Percentiles rank a stretch among this genome's conserved stretches.
Evolutionary conservation across 2,329 filamentous ascomycete genomes (phyloP).

Genomic region (Curvularia sp.): DNA sequence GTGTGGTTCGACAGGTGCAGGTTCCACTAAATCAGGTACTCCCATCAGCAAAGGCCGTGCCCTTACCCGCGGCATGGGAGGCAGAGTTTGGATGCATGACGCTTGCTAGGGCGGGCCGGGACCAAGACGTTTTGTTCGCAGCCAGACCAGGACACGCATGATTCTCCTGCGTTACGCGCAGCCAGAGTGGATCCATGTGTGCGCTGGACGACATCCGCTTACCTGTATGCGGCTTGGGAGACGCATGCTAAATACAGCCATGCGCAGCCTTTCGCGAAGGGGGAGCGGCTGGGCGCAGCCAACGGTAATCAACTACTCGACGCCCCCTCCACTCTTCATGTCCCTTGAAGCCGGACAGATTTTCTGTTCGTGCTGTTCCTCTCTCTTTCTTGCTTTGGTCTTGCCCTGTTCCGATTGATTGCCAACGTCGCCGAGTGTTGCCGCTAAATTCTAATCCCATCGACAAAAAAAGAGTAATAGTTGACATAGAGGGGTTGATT

Average conservation of each 20-base stretch:
- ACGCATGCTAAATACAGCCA: slow-evolving; percentile 22
- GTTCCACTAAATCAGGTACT: slow-evolving; percentile 6
- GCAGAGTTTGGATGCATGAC: slow-evolving; percentile 13
- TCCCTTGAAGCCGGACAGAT: slow-evolving; percentile 1
- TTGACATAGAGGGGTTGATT: not conserved
- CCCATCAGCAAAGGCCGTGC: slow-evolving; percentile 5
- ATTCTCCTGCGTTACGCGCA: slow-evolving; percentile 6
- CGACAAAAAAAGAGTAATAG: slow-evolving; percentile 7
- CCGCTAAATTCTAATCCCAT: not conserved
- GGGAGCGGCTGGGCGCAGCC: slow-evolving; percentile 15
- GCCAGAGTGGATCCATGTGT: slow-evolving; percentile 11
- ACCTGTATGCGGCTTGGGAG: slow-evolving; percentile 11
- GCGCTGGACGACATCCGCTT: slow-evolving; percentile 13
- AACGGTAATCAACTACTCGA: slow-evolving; percentile 12
- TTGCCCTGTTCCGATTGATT: not conserved
- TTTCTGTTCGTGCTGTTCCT: slow-evolving; percentile 7
- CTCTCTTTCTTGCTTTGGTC: not conserved
- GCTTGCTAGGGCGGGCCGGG: slow-evolving; percentile 11
- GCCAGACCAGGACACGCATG: slow-evolving; percentile 5
- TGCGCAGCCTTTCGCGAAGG: slow-evolving; percentile 19
- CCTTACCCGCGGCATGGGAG: slow-evolving; percentile 5
- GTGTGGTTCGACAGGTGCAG: slow-evolving; percentile 3
- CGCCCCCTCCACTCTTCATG: slow-evolving; percentile 8
- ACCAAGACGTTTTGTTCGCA: slow-evolving; percentile 6
- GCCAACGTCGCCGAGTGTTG: not conserved